Evolutionary conservation across 305 asterid genomes (phyloP), one percentile per base, ranked within the genome.

Genomic region (Fraxinus ornus): DNA sequence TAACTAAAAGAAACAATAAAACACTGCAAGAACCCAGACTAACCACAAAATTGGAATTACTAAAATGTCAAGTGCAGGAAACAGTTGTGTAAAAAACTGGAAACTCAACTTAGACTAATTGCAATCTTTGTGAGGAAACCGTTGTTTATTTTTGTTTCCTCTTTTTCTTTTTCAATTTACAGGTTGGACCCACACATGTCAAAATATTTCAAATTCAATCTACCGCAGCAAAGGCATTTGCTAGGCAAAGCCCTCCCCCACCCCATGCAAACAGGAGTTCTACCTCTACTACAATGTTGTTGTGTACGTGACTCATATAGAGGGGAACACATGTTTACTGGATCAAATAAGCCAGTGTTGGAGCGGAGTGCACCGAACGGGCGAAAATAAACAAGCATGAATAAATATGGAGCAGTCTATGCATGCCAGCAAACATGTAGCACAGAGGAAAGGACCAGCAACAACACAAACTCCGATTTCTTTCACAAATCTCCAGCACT

Each of bases 1-100:
- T 41, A 8, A 21, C 22, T 26, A 49, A 57, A 57, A 81, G 44
- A 76, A 39, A 79, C 78, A 24, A 78, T 9, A 66, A 13, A 7
- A 81, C 24, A 64, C 55, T 55, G 70, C 37, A 62, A 62, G 62
- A 80, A 82, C n/a, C 36, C 37, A 37, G 41, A 71, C 24, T 71
- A 30, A 66, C 73, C 73, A 26, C 21, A 19, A 71, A 71, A 71
- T 30, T 71, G 76, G 44, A 71, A 33, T 71, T 30, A 28, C 75
- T 70, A 70, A 28, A 70, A 70, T 70, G 44, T 32, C 44, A 1
- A 30, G 76, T 6, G 44, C 41, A 15, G 24, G 76, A 71, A 30
- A 71, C 44, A 32, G 76, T 71, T 30, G 36, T 32, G 24, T 13
- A 33, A 71, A 32, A 32, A 32, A 12, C 6, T 32, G 12, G 44